Evolutionary conservation across 371 early-diverging fungal genomes (phyloP), one percentile per base, ranked within the genome.

Genomic region (Mucor racemosus): DNA sequence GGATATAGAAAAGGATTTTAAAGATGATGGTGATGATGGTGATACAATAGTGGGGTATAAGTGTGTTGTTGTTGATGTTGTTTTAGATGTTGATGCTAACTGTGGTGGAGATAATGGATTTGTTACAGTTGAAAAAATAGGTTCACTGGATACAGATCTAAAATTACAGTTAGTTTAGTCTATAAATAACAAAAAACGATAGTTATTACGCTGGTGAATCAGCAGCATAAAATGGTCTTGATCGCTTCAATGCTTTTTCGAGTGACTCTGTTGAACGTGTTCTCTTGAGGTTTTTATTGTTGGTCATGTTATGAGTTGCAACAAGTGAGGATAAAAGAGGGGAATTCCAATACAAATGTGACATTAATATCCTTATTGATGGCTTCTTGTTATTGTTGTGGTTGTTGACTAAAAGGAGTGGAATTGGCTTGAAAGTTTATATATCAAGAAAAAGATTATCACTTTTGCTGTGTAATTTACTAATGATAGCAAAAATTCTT

Each of bases 181-280:
- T 50, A 26, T 19, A 5, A 8, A 19, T 4, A 0, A 11, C 0
- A 50, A 9, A 21, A 9, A 60, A 0, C 15, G 19, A 42, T 1
- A 13, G 13, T 9, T 6, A 13, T 13, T 42, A 60, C 60, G 34
- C 21, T 44, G 46, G 48, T 13, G 66, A 50, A 11, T 17, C 58
- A 38, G 38, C 48, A 31, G 15, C 19, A 40, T 61, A 21, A 41
- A 62, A 57, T 13, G 61, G 34, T 26, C 59, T 72, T 26, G 65
- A 48, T 68, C 66, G 55, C 10, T 72, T 72, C 4, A 59, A 35
- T 11, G 55, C 59, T 58, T 40, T 62, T 35, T 72, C 68, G 19
- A 65, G n/a, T 13, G 60, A 61, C 19, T 72, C 69, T 21, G 65
- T 59, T 17, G 73, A 72, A 54, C 68, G 21, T n/a, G 65, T 39